Percentiles rank a stretch among this genome's conserved stretches.
These are phyloP conservation scores for Fistulifera solaris DNA, from an alignment of 108 stramenopile genomes.

Conservation along the genomic window DNA sequence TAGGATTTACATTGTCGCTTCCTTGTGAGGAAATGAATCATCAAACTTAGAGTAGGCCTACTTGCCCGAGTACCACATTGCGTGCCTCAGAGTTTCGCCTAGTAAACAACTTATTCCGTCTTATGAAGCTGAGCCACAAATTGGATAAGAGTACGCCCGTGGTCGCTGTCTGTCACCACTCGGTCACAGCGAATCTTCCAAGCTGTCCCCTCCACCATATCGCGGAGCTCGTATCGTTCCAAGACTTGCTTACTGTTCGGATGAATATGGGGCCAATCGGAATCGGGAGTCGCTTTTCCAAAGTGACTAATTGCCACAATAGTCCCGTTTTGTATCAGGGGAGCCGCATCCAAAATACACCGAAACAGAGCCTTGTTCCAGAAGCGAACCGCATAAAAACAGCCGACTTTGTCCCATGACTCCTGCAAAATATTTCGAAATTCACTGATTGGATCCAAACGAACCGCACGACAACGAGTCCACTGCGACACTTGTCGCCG, in stretches of 20 bases:
- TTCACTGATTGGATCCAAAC: constrained; percentile 35
- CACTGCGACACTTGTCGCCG: constrained; percentile 39
- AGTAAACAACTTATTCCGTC: not conserved
- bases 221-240: constrained; percentile 44
- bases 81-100: no score
- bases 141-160: constrained; percentile 72
- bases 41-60: no score
- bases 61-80: no score
- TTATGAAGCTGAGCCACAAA: constrained; percentile 39
- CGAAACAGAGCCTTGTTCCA: constrained; percentile 36
- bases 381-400: constrained; percentile 59
- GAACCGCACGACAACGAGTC: constrained; percentile 27
- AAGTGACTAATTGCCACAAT: constrained; percentile 69
- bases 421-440: constrained; percentile 7
- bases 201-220: constrained; percentile 12
- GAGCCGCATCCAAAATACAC: constrained; percentile 2
- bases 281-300: constrained; percentile 45
- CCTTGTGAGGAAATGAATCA: no score
- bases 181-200: constrained; percentile 65
- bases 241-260: constrained; percentile 67
- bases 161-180: constrained; percentile 61
- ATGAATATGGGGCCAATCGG: constrained; percentile 70
- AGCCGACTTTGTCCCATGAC: constrained; percentile 8
- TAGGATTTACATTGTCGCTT: no score
- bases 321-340: not conserved